Conservation (phyloP, 108 stramenopile species). For the Mayamaea pseudoterrestris region DNA sequence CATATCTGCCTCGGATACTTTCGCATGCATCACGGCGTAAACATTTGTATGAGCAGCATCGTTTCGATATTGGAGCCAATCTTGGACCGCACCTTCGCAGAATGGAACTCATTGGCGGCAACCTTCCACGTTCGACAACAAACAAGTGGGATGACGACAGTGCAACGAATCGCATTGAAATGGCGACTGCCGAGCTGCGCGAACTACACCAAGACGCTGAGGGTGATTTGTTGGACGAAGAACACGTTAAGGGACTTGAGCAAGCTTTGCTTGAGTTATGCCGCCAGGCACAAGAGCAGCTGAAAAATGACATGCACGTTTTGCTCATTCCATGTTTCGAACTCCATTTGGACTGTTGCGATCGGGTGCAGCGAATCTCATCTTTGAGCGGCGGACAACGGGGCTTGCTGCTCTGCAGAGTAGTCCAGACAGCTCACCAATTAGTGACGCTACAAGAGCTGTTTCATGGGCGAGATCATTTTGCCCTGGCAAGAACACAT, state of each 20-base stretch:
- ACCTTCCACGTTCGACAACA: constrained; percentile 37
- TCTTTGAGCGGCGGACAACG: constrained; percentile 13
- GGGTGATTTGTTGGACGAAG: constrained; percentile 9
- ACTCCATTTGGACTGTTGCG: constrained; percentile 51
- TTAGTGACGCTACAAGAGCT: constrained; percentile 17
- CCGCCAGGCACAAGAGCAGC: constrained; percentile 24
- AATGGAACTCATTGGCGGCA: constrained; percentile 36
- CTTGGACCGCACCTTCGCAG: constrained; percentile 6
- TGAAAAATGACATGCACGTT: constrained; percentile 42
- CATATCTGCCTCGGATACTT: constrained; percentile 53
- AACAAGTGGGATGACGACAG: constrained; percentile 17
- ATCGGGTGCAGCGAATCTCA: constrained; percentile 12
- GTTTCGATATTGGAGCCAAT: constrained; percentile 66
- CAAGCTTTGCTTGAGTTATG: constrained; percentile 41
- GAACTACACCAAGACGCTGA: constrained; percentile 13
- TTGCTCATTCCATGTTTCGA: constrained; percentile 42
- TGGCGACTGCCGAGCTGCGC: constrained; percentile 43
- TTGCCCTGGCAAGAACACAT: constrained; percentile 25
- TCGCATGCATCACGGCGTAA: constrained; percentile 51
- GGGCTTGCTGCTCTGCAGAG: constrained; percentile 27
- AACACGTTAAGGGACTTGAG: constrained; percentile 45
- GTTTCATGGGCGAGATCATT: constrained; percentile 26
- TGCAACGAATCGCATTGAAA: constrained; percentile 49
- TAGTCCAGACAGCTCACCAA: constrained; percentile 21
- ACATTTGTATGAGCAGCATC: constrained; percentile 70